Evolutionary conservation across 2,329 filamentous ascomycete genomes (phyloP).

Genomic region (Bretziella fagacearum): DNA sequence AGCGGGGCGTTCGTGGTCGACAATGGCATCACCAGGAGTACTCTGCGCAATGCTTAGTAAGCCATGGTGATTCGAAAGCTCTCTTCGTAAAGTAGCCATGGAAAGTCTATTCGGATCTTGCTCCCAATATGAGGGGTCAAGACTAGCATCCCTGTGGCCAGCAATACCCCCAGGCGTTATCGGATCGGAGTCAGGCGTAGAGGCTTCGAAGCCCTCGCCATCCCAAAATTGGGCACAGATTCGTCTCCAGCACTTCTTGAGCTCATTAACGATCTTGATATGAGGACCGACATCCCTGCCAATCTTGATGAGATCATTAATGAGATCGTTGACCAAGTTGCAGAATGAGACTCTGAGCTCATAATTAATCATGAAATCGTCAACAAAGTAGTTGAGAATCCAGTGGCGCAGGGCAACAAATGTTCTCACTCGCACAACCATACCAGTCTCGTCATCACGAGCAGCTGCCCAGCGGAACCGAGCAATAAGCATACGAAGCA

Average conservation of each 20-base stretch:
- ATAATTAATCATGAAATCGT: constrained; percentile 74
- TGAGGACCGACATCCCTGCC: constrained; percentile 53
- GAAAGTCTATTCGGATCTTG: background rate
- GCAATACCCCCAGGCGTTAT: constrained; percentile 61
- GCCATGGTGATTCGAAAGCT: constrained; percentile 4
- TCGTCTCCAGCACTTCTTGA: constrained; percentile 94
- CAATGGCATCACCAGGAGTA: background rate
- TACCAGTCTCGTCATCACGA: constrained; percentile 64
- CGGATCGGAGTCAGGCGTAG: constrained; percentile 44
- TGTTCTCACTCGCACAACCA: constrained; percentile 85
- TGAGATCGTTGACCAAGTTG: constrained; percentile 54
- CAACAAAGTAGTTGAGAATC: constrained; percentile 94
- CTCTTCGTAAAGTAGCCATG: constrained; percentile 7
- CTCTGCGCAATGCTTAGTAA: constrained; percentile 4
- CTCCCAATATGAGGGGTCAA: constrained; percentile 1
- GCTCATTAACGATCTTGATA: constrained; percentile 71
- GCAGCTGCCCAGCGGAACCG: constrained; percentile 74
- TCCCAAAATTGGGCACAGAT: constrained; percentile 88
- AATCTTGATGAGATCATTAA: constrained; percentile 34
- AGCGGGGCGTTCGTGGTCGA: constrained; percentile 3
- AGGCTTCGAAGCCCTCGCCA: constrained; percentile 31
- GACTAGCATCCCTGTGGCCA: constrained; percentile 37
- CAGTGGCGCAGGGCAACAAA: constrained; percentile 94
- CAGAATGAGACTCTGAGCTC: constrained; percentile 64
- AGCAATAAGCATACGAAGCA: constrained; percentile 71